A percentile compares a stretch with the other conserved stretches of the same genome.
Conservation (phyloP, 2,329 filamentous ascomycete species). For the Talaromyces sp. region DNA sequence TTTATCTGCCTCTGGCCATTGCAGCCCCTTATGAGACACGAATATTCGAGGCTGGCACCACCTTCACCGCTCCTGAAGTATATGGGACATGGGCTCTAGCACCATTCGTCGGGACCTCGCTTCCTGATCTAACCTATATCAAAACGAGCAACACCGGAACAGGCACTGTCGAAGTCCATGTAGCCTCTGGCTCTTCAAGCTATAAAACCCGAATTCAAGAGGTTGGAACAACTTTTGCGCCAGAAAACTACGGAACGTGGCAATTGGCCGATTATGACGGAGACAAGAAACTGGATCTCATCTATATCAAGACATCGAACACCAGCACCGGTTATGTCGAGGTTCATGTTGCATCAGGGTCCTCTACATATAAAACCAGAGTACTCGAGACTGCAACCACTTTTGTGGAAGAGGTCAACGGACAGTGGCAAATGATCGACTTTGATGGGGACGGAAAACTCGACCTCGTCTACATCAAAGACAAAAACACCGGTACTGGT, state of each 20-base stretch:
- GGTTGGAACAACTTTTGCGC: slow-evolving; percentile 55
- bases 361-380: slow-evolving; percentile 38
- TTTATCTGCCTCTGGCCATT: neutral
- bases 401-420: slow-evolving; percentile 22
- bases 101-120: neutral
- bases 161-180: slow-evolving; percentile 14
- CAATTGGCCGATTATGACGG: slow-evolving; percentile 12
- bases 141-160: slow-evolving; percentile 15
- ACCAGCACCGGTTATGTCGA: slow-evolving; percentile 14
- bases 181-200: slow-evolving; percentile 11
- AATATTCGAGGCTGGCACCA: neutral
- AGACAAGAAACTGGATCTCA: slow-evolving; percentile 12
- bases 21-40: neutral
- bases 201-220: slow-evolving; percentile 55
- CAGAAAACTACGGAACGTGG: slow-evolving; percentile 13
- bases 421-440: slow-evolving; percentile 13
- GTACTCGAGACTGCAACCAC: slow-evolving; percentile 65
- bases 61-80: neutral
- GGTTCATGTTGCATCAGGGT: slow-evolving; percentile 13
- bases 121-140: slow-evolving; percentile 12
- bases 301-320: slow-evolving; percentile 15
- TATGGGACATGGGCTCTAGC: neutral
- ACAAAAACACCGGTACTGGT: slow-evolving; percentile 12
- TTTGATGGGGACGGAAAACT: slow-evolving; percentile 13
- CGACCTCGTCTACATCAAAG: slow-evolving; percentile 15